Evolutionary conservation across 352 stramenopile species (phyloP), one percentile per base, ranked within the genome.

Genomic region (Pythium dissotocum): DNA sequence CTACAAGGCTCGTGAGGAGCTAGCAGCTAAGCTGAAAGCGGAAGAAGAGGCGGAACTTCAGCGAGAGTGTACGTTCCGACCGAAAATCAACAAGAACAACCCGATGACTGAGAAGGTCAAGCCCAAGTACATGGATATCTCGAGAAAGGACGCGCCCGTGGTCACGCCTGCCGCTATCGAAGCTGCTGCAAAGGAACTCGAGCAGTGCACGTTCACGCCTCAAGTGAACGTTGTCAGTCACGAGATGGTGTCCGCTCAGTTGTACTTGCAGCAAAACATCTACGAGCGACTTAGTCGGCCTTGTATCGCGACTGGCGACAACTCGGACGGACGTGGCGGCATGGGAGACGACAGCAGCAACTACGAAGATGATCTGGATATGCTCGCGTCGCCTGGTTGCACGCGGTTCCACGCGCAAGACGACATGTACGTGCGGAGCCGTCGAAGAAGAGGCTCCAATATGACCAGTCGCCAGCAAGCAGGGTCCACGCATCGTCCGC

Each of bases 201-300:
- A 84, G 26, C 77, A 93, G 65, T 94, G 87, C 72, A 93, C 87
- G 21, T 92, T 94, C 54, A 75, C 80, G 32, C 87, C 87, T 4
- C 89, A 91, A 70, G 81, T 94, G 49, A 94, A 95, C 63, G 62
- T 73, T 2, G 87, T 95, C 62, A 75, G 76, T 59, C 71, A 77
- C 2, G 85, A 91, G 42, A 94, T 95, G 87, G 73, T 90, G 16
- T 93, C 86, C 5, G 88, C 88, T 0, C 88, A 95, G 63, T 75
- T 94, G 54, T 94, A 95, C 44, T 69, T 94, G 40, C 82, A 92
- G 65, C 84, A 95, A 63, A 89, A 95, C 58, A 93, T 95, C 58
- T 93, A 90, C 72, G 84, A 93, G 51, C 84, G 85, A 2, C 75
- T 95, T 24, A 95, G 87, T 60, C 83, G 82, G 3, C 82, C 83